These are phyloP conservation scores for Speleostelium caveatum DNA, from an alignment of 78 protist species.

Conservation along the genomic window DNA sequence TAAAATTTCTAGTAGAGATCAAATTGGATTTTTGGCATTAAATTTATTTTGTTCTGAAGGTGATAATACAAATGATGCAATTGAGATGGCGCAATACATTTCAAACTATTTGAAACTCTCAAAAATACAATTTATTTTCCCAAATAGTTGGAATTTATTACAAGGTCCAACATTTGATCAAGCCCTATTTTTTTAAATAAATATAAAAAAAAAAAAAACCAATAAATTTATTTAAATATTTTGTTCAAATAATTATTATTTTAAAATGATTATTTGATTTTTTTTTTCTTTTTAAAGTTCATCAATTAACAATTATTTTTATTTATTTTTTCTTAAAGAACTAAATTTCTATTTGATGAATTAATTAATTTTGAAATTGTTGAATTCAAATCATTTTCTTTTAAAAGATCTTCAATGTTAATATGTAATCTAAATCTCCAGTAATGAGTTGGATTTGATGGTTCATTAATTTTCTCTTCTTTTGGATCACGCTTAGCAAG, in stretches of 20 bases:
- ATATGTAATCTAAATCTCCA: slow-evolving; percentile 89
- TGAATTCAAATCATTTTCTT: slow-evolving; percentile 12
- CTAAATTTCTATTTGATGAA: slow-evolving; percentile 46
- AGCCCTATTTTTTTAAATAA: slow-evolving; percentile 34
- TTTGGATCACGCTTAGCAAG: slow-evolving; percentile 58
- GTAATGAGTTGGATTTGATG: slow-evolving; percentile 83
- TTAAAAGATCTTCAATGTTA: slow-evolving; percentile 54
- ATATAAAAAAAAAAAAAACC: too few species aligned
- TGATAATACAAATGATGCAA: slow-evolving; percentile 62
- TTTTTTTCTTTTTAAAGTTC: neutral
- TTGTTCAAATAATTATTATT: too few species aligned
- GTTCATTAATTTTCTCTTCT: slow-evolving; percentile 86
- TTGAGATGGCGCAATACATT: slow-evolving; percentile 22
- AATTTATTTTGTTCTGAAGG: slow-evolving; percentile 72
- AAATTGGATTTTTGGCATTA: slow-evolving; percentile 12
- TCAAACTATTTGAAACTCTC: neutral
- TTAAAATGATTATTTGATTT: neutral
- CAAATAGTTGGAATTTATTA: slow-evolving; percentile 44
- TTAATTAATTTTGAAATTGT: slow-evolving; percentile 37
- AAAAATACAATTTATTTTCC: slow-evolving; percentile 11
- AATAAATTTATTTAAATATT: too few species aligned
- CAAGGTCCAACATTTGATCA: slow-evolving; percentile 59
- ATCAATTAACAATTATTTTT: neutral
- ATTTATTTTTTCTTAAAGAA: neutral
- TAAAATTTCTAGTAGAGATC: neutral